Evolutionary conservation across 2,329 filamentous ascomycete genomes (phyloP), one percentile per base, ranked within the genome.

Genomic region (Penicillium sp.): DNA sequence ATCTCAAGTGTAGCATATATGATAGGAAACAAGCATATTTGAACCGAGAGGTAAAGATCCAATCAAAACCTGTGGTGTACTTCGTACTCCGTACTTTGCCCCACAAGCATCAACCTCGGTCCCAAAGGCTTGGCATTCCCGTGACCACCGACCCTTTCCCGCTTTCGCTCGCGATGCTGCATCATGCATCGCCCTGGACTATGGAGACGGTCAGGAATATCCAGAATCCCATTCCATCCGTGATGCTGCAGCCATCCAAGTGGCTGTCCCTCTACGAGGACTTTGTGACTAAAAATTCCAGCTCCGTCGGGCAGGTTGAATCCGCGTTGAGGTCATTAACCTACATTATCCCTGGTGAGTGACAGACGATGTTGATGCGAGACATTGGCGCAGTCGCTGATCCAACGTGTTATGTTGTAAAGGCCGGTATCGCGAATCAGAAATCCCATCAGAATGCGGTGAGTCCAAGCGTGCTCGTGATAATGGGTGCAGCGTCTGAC

Each of bases 241-340:
- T 43, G 30, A 47, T 66, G 40, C 47, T 63, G 29, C 52, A 56
- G 23, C 64, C 64, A n/a, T 60, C 59, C 1, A 67, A 65, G 44
- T 65, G 65, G 58, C 42, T 66, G 12, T 55, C 53, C 22, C 43
- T 65, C 15, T 68, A 68, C 36, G 65, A 68, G 41, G 82, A 92
- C 49, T 95, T 96, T 68, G 90, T 98, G 70, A 84, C 85, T 46
- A 92, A 90, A 69, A 98, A 98, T 64, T 82, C 88, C 44, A 84
- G 87, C 57, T 87, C 93, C 42, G 88, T 98, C 36, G 86, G 87
- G 33, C 89, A 95, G 69, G 90, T 98, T 47, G 92, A 98, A 70
- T 93, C 86, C 47, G 87, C 88, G 10, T 70, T 98, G 58, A 80
- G 92, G 26, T 95, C 88, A 17, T 69, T 98, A 49, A 95, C 90